Conservation (phyloP, 177 flowering plant genomes). For the Vitis hybrid region DNA sequence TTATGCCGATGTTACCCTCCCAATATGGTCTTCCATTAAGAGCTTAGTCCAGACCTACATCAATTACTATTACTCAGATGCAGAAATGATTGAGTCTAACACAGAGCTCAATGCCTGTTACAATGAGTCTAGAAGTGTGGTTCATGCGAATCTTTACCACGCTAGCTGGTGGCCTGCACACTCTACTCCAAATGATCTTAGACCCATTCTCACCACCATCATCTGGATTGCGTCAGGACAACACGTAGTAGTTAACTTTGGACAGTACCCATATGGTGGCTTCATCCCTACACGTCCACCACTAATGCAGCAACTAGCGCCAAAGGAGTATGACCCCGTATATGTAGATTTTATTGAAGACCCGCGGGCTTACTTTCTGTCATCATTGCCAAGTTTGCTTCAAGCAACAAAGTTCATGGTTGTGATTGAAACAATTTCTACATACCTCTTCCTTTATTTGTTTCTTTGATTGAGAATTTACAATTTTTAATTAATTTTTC, state of each 20-base stretch:
- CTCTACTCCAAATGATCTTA: slow-evolving; percentile 36
- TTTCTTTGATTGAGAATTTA: too few species aligned
- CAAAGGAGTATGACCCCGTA: slow-evolving; percentile 73
- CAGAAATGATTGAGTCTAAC: slow-evolving; percentile 18
- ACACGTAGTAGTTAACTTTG: slow-evolving; percentile 93
- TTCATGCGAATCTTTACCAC: slow-evolving; percentile 35
- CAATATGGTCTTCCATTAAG: slow-evolving; percentile 43
- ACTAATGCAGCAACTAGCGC: slow-evolving; percentile 72
- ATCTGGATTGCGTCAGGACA: slow-evolving; percentile 94
- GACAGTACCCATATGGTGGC: slow-evolving; percentile 93
- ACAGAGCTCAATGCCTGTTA: slow-evolving; percentile 43
- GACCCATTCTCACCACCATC: slow-evolving; percentile 71
- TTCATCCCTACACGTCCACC: slow-evolving; percentile 94
- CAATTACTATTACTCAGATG: slow-evolving; percentile 34
- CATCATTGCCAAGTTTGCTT: slow-evolving; percentile 64
- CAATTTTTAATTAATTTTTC: too few species aligned
- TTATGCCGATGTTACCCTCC: slow-evolving; percentile 45
- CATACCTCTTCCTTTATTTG: slow-evolving; percentile 33
- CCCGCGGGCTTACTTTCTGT: slow-evolving; percentile 74
- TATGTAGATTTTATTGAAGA: slow-evolving; percentile 52
- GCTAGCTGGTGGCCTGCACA: slow-evolving; percentile 41
- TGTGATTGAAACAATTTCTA: slow-evolving; percentile 86
- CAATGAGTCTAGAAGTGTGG: slow-evolving; percentile 28
- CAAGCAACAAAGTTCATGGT: slow-evolving; percentile 92
- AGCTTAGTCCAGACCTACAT: slow-evolving; percentile 41